Evolutionary conservation across 176 grass and related monocot species (phyloP), one percentile per base, ranked within the genome.

Genomic region (Calamus simplicifolius): DNA sequence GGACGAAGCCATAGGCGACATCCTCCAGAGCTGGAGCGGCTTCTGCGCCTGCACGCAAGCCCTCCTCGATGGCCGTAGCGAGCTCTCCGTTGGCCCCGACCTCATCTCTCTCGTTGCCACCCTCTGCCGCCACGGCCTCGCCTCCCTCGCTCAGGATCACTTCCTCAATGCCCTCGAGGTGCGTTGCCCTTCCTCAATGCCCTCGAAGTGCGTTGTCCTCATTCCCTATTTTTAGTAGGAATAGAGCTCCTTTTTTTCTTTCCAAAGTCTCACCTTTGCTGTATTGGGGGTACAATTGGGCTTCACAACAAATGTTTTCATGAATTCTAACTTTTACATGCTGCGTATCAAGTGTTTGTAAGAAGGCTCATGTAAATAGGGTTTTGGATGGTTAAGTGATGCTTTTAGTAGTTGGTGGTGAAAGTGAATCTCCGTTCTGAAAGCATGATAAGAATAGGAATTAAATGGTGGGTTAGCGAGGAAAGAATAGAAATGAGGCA

Each of bases 151-250:
- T 16, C 86, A 82, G 30, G 92, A 90, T 56, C 73, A 87, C 57
- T 90, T 90, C 73, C 83, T 96, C 70, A 71, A 69, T 48, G 81
- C 72, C 19, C 74, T 96, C 58, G 83, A 96, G 86, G 91, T 90
- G 61, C 16, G 58, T 43, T 43, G 35, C 35, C 35, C 10, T n/a
- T n/a, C n/a, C n/a, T n/a, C n/a, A n/a, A n/a, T n/a, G n/a, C n/a
- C n/a, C n/a, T n/a, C n/a, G n/a, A n/a, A n/a, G n/a, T n/a, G n/a
- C n/a, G n/a, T n/a, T n/a, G n/a, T n/a, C n/a, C n/a, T 43, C 35
- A 12, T 19, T 13, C 7, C 17, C 26, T 19, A 0, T n/a, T 13
- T 16, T 2, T 29, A 2, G 67, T 19, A 54, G 59, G 21, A 43
- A 43, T 43, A 8, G 8, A 17, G 25, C 12, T 18, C n/a, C n/a